These are phyloP conservation scores for Ogataea trehaloabstinens DNA, from an alignment of 805 yeast species.

Conservation along the genomic window DNA sequence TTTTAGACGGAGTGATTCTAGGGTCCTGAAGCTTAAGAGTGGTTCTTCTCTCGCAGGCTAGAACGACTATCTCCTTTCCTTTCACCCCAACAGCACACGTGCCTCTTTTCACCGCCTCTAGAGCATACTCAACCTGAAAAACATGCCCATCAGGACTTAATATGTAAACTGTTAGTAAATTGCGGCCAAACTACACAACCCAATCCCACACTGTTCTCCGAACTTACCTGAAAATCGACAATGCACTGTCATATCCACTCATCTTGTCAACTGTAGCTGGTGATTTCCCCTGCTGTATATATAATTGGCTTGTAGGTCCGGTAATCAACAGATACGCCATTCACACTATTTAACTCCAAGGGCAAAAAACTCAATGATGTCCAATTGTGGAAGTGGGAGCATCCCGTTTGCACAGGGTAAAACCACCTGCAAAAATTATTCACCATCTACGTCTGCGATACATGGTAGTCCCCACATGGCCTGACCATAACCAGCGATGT, in stretches of 20 bases:
- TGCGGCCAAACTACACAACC: too few relatives aligned
- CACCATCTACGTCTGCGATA: not conserved
- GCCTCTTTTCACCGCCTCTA: slow-evolving; percentile 97
- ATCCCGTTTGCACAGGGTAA: too few relatives aligned
- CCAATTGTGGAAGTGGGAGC: too few relatives aligned
- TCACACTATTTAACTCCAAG: too few relatives aligned
- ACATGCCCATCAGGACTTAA: slow-evolving; percentile 96
- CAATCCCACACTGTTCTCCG: too few relatives aligned
- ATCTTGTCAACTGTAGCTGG: slow-evolving; percentile 41
- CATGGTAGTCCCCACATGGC: too few relatives aligned
- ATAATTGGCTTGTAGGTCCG: too few relatives aligned
- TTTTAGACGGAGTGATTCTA: slow-evolving; percentile 91
- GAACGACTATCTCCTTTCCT: slow-evolving; percentile 82
- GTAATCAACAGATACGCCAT: too few relatives aligned
- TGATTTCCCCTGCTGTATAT: too few relatives aligned
- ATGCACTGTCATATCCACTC: slow-evolving; percentile 99
- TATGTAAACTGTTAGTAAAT: slow-evolving; percentile 8
- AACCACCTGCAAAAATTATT: not conserved
- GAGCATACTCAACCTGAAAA: slow-evolving; percentile 97
- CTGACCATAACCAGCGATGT: too few relatives aligned
- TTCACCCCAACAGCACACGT: slow-evolving; percentile 98
- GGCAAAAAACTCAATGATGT: too few relatives aligned
- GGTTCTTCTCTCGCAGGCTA: slow-evolving; percentile 96
- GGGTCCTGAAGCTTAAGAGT: slow-evolving; percentile 95
- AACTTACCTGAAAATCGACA: slow-evolving; percentile 91